Evolutionary conservation across 352 stramenopile species (phyloP), one percentile per base, ranked within the genome.

Genomic region (Globisporangium viniferum): DNA sequence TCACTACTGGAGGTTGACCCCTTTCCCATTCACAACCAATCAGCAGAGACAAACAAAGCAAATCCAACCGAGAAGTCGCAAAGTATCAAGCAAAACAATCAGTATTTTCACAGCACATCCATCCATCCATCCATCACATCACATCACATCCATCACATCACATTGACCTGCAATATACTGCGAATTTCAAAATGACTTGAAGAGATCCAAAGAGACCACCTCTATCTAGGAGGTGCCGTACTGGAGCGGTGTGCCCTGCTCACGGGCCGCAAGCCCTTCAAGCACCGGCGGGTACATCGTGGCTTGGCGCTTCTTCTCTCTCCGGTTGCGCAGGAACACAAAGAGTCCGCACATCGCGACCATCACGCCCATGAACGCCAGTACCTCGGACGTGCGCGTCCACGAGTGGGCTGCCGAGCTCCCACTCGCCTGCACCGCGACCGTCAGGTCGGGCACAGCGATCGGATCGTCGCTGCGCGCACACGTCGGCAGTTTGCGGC

Each of bases 381-480:
- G 46, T 8, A 46, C 27, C 59, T 65, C 24, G 59, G 14, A 49
- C 41, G 41, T 49, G 41, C 41, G 41, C 5, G 12, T 18, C 41
- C 41, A 49, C 41, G 41, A 49, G 41, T 49, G 41, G 5, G 41
- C 41, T 5, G 0, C 41, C 15, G 41, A 49, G 41, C n/a, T 18
- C 41, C 15, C 41, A 9, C 41, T 49, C 41, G 15, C 8, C 22
- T 41, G 39, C 8, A 20, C 18, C 22, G 27, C 35, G 5, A 55
- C 7, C 31, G 15, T 22, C n/a, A 67, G 3, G 27, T 36, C 59
- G 29, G 39, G 54, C 7, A 36, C 33, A 15, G 10, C 64, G 20
- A 88, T 84, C 0, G 64, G 51, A 35, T 77, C 76, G 60, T 82
- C 80, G 1, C 65, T 72, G 24, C 80, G 80, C 60, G 77, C 78